phyloP scores from a whole-genome alignment of 139 green algal species.

The Yamagishiella unicocca region DNA sequence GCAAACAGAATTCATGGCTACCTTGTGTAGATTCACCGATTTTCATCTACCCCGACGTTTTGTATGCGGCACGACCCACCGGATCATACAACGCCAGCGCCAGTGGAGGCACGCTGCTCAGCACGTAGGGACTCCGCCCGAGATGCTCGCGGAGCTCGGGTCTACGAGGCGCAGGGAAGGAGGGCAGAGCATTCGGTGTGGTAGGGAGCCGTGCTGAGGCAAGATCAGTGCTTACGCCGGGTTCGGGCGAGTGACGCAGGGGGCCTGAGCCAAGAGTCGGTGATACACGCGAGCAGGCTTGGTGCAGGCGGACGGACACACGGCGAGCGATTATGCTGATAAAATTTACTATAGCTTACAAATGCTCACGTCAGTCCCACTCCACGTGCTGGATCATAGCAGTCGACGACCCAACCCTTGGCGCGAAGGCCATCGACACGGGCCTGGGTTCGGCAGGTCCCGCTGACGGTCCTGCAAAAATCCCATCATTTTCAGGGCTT shows the following conservation, averaged over 20 bases:
- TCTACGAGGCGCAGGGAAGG: not conserved
- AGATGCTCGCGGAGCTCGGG: not conserved
- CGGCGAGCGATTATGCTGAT: too few relatives aligned
- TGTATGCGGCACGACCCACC: not conserved
- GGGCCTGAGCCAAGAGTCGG: too few relatives aligned
- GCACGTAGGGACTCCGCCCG: slow-evolving; percentile 16
- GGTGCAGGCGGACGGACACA: too few relatives aligned
- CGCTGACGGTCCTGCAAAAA: slow-evolving; percentile 25
- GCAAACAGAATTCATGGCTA: too few relatives aligned
- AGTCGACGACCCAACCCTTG: slow-evolving; percentile 15
- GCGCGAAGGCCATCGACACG: not conserved
- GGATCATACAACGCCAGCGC: slow-evolving; percentile 53
- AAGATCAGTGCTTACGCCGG: too few relatives aligned
- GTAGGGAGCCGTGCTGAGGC: too few relatives aligned
- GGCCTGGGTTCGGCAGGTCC: slow-evolving; percentile 3
- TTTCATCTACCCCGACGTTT: too few relatives aligned
- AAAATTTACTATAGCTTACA: not conserved
- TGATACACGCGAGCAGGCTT: too few relatives aligned
- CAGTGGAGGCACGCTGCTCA: slow-evolving; percentile 46
- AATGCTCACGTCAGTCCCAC: not conserved
- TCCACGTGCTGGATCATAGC: slow-evolving; percentile 16
- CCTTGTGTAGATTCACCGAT: too few relatives aligned
- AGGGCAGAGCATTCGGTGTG: too few relatives aligned
- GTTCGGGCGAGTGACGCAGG: too few relatives aligned
- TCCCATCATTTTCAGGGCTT: not conserved